Percentiles rank a stretch among this genome's conserved stretches.
Evolutionary conservation across 2,329 filamentous ascomycete species (phyloP).

Genomic region (Botrytis sinoallii): DNA sequence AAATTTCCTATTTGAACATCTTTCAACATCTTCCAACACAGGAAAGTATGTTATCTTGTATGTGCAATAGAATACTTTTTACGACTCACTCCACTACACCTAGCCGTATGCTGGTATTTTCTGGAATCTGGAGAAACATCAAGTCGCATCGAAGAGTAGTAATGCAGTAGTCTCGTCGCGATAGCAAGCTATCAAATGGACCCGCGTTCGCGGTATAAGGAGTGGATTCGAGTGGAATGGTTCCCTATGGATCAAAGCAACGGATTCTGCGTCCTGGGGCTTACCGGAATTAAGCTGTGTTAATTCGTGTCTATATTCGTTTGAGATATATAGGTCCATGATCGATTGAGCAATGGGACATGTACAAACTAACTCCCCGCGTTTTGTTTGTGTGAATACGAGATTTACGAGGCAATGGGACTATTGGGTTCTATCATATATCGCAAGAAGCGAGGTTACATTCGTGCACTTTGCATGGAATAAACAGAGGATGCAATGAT

Average conservation of each 20-base stretch:
- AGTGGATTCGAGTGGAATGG: background rate
- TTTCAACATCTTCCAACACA: background rate
- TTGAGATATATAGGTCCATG: background rate
- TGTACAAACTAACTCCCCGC: background rate
- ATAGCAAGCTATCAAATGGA: background rate
- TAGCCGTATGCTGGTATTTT: background rate
- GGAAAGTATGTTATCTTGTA: background rate
- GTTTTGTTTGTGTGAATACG: background rate
- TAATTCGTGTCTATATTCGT: background rate
- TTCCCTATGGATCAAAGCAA: background rate
- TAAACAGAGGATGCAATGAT: background rate
- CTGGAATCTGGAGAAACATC: background rate
- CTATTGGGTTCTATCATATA: background rate
- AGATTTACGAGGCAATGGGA: background rate
- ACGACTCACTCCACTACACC: background rate
- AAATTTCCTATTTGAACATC: background rate
- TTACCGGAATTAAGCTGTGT: background rate
- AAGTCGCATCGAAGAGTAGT: background rate
- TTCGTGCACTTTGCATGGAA: background rate
- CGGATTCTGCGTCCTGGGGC: background rate
- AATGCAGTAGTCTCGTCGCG: background rate
- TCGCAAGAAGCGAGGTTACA: background rate
- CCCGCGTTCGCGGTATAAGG: background rate
- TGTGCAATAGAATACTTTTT: background rate
- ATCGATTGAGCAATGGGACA: background rate